Percentiles rank a stretch among this genome's conserved stretches.
These are phyloP conservation scores for Huntiella decipiens DNA, from an alignment of 2,329 filamentous ascomycete genomes.

Conservation along the genomic window DNA sequence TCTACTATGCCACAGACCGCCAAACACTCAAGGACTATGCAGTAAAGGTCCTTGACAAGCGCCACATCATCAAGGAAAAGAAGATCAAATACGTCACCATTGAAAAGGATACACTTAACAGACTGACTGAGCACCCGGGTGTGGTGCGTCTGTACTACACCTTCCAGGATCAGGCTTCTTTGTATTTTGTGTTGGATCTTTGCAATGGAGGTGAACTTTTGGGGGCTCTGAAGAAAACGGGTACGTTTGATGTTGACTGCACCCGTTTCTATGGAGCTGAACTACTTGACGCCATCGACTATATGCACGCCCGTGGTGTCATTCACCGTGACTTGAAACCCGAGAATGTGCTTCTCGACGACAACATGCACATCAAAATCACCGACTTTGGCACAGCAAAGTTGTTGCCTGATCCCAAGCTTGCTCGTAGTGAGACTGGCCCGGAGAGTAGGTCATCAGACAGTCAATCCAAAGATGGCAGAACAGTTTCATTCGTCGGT, in stretches of 20 bases:
- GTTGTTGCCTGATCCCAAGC: constrained; percentile 32
- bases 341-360: constrained; percentile 87
- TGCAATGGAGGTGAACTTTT: constrained; percentile 83
- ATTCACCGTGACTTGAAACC: constrained; percentile 95
- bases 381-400: constrained; percentile 99
- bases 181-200: constrained; percentile 92
- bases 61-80: constrained; percentile 98
- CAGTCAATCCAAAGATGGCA: constrained; percentile 32
- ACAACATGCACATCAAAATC: constrained; percentile 95
- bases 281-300: constrained; percentile 84
- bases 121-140: constrained; percentile 86
- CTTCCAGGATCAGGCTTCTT: constrained; percentile 86
- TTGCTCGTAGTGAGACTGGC: background rate
- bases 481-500: constrained; percentile 87
- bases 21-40: constrained; percentile 92
- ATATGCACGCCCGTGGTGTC: constrained; percentile 92
- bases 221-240: constrained; percentile 81
- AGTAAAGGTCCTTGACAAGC: constrained; percentile 94
- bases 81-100: constrained; percentile 99
- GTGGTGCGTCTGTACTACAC: constrained; percentile 96
- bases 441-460: background rate
- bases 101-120: constrained; percentile 93
- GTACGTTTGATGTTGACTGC: constrained; percentile 89
- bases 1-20: constrained; percentile 78
- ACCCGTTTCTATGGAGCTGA: constrained; percentile 87